These are phyloP conservation scores for Coemansia sp. DNA, from an alignment of 192 early-diverging fungal species.

Conservation along the genomic window DNA sequence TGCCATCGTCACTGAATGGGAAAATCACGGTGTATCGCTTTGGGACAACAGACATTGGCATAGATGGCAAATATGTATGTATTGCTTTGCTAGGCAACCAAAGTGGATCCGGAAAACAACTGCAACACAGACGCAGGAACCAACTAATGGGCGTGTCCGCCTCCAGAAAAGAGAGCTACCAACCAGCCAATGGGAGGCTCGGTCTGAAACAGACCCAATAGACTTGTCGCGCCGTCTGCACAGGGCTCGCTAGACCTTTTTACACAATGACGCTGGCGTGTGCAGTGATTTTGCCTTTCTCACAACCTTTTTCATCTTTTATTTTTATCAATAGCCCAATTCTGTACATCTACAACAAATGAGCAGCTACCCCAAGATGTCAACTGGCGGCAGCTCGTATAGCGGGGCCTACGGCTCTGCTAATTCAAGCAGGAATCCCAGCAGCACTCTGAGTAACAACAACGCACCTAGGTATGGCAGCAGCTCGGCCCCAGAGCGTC, in stretches of 20 bases:
- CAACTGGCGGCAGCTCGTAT: slow-evolving; percentile 9
- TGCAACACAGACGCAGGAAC: too few relatives aligned
- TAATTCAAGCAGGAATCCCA: neutral
- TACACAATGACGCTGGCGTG: too few relatives aligned
- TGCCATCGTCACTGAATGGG: slow-evolving; percentile 9
- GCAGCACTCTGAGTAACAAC: neutral
- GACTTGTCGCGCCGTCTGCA: too few relatives aligned
- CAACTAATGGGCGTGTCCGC: neutral
- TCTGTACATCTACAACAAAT: slow-evolving; percentile 17
- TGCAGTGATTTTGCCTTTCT: too few relatives aligned
- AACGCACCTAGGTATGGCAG: slow-evolving; percentile 5
- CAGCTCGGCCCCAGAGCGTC: slow-evolving; percentile 1
- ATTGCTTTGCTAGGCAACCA: too few relatives aligned
- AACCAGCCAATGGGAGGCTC: too few relatives aligned
- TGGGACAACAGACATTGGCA: neutral
- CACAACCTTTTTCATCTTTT: neutral
- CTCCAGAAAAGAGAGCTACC: too few relatives aligned
- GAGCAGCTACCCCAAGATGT: slow-evolving; percentile 33
- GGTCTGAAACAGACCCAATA: too few relatives aligned
- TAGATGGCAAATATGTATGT: too few relatives aligned
- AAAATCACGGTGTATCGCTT: slow-evolving; percentile 31
- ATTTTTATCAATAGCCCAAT: neutral
- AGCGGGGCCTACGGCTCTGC: neutral
- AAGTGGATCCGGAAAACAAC: too few relatives aligned
- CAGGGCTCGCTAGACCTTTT: too few relatives aligned